Evolutionary conservation across 2,329 filamentous ascomycete species (phyloP).

Genomic region (Berkeleyomyces basicola): DNA sequence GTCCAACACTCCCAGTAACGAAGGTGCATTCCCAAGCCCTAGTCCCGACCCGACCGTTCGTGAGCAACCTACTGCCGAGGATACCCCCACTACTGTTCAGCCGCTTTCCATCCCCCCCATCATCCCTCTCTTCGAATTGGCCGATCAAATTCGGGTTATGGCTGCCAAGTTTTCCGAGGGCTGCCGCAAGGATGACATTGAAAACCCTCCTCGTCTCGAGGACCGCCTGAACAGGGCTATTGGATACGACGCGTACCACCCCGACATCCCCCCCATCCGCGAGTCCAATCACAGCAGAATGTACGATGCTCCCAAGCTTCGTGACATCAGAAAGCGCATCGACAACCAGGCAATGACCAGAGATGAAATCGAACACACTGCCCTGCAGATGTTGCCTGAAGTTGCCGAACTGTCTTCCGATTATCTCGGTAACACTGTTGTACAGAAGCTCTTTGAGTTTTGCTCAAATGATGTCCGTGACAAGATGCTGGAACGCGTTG

Average conservation of each 20-base stretch:
- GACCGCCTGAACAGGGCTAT: constrained; percentile 59
- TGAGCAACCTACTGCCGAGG: constrained; percentile 17
- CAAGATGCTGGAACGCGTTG: constrained; percentile 75
- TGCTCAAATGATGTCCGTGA: constrained; percentile 84
- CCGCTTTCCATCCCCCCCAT: constrained; percentile 34
- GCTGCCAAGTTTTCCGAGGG: constrained; percentile 61
- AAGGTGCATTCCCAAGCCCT: constrained; percentile 74
- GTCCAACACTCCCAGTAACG: constrained; percentile 75
- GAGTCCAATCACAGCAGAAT: constrained; percentile 80
- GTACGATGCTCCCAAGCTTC: constrained; percentile 83
- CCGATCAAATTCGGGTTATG: constrained; percentile 69
- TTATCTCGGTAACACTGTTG: constrained; percentile 97
- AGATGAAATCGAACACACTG: constrained; percentile 81
- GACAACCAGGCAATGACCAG: constrained; percentile 82
- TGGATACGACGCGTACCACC: constrained; percentile 50
- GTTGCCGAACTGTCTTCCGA: constrained; percentile 90
- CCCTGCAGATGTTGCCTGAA: constrained; percentile 86
- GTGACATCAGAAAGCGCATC: constrained; percentile 93
- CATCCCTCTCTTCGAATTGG: constrained; percentile 59
- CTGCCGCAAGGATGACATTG: constrained; percentile 60
- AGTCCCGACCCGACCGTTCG: constrained; percentile 72
- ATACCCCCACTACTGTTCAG: background rate
- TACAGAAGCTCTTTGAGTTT: constrained; percentile 95
- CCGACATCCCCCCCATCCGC: constrained; percentile 76
- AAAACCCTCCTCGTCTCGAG: constrained; percentile 42